Evolutionary conservation across 192 early-diverging fungal species (phyloP), one percentile per base, ranked within the genome.

Genomic region (Diversispora epigaea): DNA sequence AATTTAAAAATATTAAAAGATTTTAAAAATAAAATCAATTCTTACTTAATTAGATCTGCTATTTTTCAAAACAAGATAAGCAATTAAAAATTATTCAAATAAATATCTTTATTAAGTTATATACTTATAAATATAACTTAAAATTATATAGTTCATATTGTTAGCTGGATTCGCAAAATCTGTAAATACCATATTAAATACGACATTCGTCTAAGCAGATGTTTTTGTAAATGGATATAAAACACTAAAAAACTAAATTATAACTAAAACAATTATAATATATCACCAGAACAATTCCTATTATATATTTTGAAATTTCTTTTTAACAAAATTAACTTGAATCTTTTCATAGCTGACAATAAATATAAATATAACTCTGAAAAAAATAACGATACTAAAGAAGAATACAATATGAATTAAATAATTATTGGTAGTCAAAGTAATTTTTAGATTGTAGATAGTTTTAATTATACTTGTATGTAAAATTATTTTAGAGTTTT

Each of bases 351-450:
- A 22, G 67, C 10, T 6, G 46, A 25, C 21, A 68, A 21, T 22
- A 68, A 52, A 25, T 19, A 21, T 52, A 8, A 52, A n/a, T 15
- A 9, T 46, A 46, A 68, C 49, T 68, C 32, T 64, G 62, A 64
- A 44, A 15, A 63, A 39, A 12, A 62, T 32, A 21, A 14, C 19
- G 67, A 68, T 68, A 46, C 19, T 68, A 32, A 44, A 22, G 47
- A 68, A 14, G 66, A 68, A 45, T 68, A 46, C 49, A 68, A 68
- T 45, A 46, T 46, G 19, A 40, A 68, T 68, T 46, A 68, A 17
- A 68, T 46, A 22, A 68, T 68, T 9, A 68, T 46, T 68, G 47
- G 67, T 3, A 46, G 47, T 50, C 25, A 68, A 68, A 52, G 17
- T 52, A 21, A 21, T 52, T 22, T 1, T 68, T 68, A 46, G 47